Conservation (phyloP, 163 green algal genomes). For the Volvox carteri region DNA sequence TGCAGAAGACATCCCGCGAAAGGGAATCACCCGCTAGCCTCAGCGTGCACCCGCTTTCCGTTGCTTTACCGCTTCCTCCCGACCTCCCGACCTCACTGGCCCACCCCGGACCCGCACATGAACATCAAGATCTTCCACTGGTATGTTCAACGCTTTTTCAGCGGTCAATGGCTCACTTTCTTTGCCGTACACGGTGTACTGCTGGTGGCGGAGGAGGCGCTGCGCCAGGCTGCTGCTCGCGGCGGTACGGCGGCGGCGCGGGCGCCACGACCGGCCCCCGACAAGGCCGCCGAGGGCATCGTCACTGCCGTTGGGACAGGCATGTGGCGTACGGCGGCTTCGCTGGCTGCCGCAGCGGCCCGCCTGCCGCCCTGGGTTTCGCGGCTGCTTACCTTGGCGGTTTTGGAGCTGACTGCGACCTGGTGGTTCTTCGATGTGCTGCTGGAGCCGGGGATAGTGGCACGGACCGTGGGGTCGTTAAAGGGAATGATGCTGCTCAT, state of each 20-base stretch:
- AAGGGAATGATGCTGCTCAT: background rate
- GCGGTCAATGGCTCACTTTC: slow-evolving; percentile 34
- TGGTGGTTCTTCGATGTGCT: slow-evolving; percentile 50
- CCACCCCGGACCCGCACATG: too few relatives aligned
- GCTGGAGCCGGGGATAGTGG: slow-evolving; percentile 43
- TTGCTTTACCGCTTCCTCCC: too few relatives aligned
- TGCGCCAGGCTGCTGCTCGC: background rate
- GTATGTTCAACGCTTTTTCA: slow-evolving; percentile 18
- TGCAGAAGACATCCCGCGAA: too few relatives aligned
- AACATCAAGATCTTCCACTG: slow-evolving; percentile 52
- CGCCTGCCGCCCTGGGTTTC: background rate
- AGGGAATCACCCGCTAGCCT: too few relatives aligned
- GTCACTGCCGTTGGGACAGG: background rate
- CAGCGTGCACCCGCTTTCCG: too few relatives aligned
- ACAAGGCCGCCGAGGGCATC: background rate
- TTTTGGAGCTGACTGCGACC: slow-evolving; percentile 38
- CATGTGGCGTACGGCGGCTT: background rate
- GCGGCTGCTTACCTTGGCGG: slow-evolving; percentile 36
- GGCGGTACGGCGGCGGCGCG: background rate
- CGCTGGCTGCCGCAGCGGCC: background rate
- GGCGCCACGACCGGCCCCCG: too few relatives aligned
- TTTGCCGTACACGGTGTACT: slow-evolving; percentile 40
- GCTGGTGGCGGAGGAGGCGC: slow-evolving; percentile 32
- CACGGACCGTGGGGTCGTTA: background rate
- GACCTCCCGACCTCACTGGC: too few relatives aligned